Conservation (phyloP, 208 protist species). For the Wallacemonas collosoma region DNA sequence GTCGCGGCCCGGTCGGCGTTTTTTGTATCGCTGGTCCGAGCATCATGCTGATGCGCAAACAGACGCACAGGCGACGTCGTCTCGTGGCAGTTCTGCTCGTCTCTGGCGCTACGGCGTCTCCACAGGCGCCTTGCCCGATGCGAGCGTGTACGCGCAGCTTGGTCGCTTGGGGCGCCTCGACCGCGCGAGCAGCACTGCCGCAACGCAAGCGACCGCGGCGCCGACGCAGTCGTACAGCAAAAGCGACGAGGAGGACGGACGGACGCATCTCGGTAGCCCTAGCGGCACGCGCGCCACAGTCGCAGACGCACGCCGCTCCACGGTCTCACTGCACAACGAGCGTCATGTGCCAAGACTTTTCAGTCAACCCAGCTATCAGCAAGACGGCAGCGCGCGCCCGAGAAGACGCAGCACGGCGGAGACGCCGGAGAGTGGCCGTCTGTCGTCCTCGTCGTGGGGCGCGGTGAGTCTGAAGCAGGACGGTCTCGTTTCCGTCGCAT, state of each 20-base stretch:
- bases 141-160: constrained; percentile 7
- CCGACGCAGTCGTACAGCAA: too few relatives aligned
- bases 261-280: too few relatives aligned
- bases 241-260: too few relatives aligned
- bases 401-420: neutral
- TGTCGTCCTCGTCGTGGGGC: constrained; percentile 9
- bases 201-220: too few relatives aligned
- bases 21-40: constrained; percentile 1
- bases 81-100: neutral
- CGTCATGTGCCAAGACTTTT: neutral
- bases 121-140: neutral
- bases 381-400: neutral
- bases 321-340: neutral
- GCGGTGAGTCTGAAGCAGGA: neutral
- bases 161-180: neutral
- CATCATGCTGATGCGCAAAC: neutral
- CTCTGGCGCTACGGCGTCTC: constrained; percentile 8
- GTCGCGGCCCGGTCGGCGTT: neutral
- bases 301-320: neutral
- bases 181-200: too few relatives aligned
- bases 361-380: constrained; percentile 16
- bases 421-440: neutral
- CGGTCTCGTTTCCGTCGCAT: neutral
- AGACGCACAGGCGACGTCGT: neutral
- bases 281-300: too few relatives aligned